A percentile compares a stretch with the other conserved stretches of the same genome.
Conservation (phyloP, 257 asterid species). For the Fraxinus cuspidata region DNA sequence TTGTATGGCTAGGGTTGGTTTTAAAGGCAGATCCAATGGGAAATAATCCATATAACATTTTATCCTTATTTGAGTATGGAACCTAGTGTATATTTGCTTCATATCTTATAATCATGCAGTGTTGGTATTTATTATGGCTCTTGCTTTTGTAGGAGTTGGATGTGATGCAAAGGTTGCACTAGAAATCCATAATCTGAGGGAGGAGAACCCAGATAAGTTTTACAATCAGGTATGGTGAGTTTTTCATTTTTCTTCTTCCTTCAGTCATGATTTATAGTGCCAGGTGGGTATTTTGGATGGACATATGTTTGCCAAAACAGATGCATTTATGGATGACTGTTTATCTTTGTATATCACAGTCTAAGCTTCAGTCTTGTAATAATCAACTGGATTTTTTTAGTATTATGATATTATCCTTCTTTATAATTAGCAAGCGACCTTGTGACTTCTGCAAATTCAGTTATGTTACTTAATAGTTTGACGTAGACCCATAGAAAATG, state of each 20-base stretch:
- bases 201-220: conserved; percentile 98
- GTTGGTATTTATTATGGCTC: background rate
- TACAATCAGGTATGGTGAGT: conserved; percentile 75
- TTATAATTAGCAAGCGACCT: conserved; percentile 3
- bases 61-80: background rate
- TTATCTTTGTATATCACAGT: background rate
- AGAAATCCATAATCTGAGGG: conserved; percentile 94
- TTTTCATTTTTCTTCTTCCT: conserved; percentile 5
- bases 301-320: background rate
- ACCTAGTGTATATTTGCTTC: background rate
- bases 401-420: background rate
- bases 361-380: background rate
- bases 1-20: background rate
- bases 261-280: background rate
- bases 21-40: background rate
- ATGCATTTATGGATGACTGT: background rate
- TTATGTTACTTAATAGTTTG: background rate
- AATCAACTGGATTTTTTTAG: conserved; percentile 2
- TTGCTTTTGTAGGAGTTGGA: conserved; percentile 78
- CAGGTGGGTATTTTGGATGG: background rate
- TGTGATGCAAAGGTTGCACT: conserved; percentile 99
- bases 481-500: background rate
- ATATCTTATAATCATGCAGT: background rate
- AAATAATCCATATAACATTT: background rate
- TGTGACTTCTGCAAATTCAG: conserved; percentile 2